These are phyloP conservation scores for Teratosphaeria destructans DNA, from an alignment of 2,329 filamentous ascomycete genomes.

Conservation along the genomic window DNA sequence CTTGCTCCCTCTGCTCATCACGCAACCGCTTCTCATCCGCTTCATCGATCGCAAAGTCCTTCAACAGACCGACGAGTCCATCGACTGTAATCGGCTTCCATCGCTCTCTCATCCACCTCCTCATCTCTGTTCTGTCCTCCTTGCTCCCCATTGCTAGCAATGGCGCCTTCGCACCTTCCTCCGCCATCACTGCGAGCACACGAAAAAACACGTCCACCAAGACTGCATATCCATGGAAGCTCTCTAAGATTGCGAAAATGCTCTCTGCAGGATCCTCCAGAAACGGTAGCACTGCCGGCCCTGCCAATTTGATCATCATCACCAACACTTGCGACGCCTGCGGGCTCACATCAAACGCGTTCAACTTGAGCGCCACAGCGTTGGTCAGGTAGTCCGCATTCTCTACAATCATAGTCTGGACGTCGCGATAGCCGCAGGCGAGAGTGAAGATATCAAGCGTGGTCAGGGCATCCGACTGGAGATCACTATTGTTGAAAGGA, in stretches of 20 bases:
- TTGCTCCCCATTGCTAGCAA: slow-evolving; percentile 30
- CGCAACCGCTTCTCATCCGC: slow-evolving; percentile 20
- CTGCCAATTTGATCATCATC: slow-evolving; percentile 89
- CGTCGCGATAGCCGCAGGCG: slow-evolving; percentile 62
- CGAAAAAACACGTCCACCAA: slow-evolving; percentile 79
- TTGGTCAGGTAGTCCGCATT: slow-evolving; percentile 98
- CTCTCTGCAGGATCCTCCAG: slow-evolving; percentile 84
- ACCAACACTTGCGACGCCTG: slow-evolving; percentile 80
- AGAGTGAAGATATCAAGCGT: slow-evolving; percentile 70
- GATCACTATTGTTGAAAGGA: slow-evolving; percentile 38
- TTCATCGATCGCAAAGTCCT: slow-evolving; percentile 15
- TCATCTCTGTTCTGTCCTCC: slow-evolving; percentile 7
- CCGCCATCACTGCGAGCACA: slow-evolving; percentile 71
- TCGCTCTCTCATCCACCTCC: slow-evolving; percentile 3
- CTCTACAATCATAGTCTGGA: slow-evolving; percentile 70
- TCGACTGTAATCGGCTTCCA: slow-evolving; percentile 29
- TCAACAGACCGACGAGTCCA: slow-evolving; percentile 30
- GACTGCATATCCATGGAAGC: slow-evolving; percentile 82
- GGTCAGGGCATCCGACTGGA: slow-evolving; percentile 73
- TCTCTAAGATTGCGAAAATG: slow-evolving; percentile 86
- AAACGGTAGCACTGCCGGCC: slow-evolving; percentile 71
- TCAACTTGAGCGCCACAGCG: slow-evolving; percentile 76
- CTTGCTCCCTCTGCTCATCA: slow-evolving; percentile 2
- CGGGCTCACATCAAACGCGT: slow-evolving; percentile 83
- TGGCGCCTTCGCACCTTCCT: slow-evolving; percentile 59